phyloP scores from a whole-genome alignment of 2,329 filamentous ascomycete genomes.

The Aspergillus sp. region DNA sequence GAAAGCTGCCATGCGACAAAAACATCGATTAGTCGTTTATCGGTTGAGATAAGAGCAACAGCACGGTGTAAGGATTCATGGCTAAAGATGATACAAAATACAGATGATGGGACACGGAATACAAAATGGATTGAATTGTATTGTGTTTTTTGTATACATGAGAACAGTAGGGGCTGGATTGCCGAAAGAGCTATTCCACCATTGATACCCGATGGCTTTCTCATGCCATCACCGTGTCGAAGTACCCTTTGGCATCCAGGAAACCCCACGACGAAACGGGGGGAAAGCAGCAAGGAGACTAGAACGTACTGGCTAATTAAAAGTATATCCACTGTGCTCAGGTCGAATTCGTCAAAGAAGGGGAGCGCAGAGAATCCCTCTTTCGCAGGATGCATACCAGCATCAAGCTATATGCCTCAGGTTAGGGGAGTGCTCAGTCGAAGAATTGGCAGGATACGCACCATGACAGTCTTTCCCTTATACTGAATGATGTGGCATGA shows the following conservation, averaged over 20 bases:
- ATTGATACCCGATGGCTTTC: background rate
- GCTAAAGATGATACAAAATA: slow-evolving; percentile 17
- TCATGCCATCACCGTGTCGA: slow-evolving; percentile 1
- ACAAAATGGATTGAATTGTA: slow-evolving; percentile 29
- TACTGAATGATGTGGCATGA: slow-evolving; percentile 99
- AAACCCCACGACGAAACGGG: background rate
- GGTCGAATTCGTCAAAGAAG: slow-evolving; percentile 97
- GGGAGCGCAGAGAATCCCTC: slow-evolving; percentile 90
- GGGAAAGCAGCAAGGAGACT: slow-evolving; percentile 17
- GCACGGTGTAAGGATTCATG: slow-evolving; percentile 5
- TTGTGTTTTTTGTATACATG: slow-evolving; percentile 41
- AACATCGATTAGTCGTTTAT: slow-evolving; percentile 28
- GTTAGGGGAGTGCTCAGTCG: slow-evolving; percentile 5
- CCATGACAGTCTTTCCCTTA: slow-evolving; percentile 99
- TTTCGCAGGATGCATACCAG: slow-evolving; percentile 94
- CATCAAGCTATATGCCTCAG: slow-evolving; percentile 71
- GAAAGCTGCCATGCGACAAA: slow-evolving; percentile 71
- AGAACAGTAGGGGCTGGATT: slow-evolving; percentile 8
- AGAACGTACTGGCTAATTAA: slow-evolving; percentile 96
- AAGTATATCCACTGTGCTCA: slow-evolving; percentile 95
- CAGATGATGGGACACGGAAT: slow-evolving; percentile 16
- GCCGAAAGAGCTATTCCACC: slow-evolving; percentile 7
- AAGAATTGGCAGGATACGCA: slow-evolving; percentile 44
- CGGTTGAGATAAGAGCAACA: background rate
- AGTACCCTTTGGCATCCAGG: slow-evolving; percentile 5